phyloP scores from a whole-genome alignment of 768 basidiomycete species.

The Leucocoprinus leucothites region DNA sequence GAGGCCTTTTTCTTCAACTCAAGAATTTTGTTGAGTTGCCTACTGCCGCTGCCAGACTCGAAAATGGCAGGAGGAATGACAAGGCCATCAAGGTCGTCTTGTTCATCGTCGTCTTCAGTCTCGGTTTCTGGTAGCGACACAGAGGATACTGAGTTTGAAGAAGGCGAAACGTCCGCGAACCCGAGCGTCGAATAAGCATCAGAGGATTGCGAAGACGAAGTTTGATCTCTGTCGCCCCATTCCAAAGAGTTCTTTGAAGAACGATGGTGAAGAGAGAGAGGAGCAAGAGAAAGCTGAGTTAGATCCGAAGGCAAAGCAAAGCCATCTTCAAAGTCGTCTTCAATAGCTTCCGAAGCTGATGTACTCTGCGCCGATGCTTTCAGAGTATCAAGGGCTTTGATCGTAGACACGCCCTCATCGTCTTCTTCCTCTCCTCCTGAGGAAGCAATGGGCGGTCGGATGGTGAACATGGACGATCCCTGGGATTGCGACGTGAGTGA shows the following conservation, averaged over 20 bases:
- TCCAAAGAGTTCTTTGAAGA: constrained; percentile 82
- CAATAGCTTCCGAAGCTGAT: constrained; percentile 36
- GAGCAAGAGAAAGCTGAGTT: constrained; percentile 78
- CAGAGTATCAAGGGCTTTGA: constrained; percentile 56
- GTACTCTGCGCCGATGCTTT: constrained; percentile 32
- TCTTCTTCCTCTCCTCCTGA: constrained; percentile 52
- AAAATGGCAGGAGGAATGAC: constrained; percentile 76
- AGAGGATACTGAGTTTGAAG: constrained; percentile 69
- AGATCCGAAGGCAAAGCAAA: constrained; percentile 80
- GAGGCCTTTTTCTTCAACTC: constrained; percentile 56
- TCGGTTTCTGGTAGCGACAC: constrained; percentile 70
- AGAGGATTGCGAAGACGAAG: constrained; percentile 83
- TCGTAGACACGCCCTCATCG: constrained; percentile 81
- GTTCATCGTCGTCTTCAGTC: constrained; percentile 67
- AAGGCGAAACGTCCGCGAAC: constrained; percentile 67
- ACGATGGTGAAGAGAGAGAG: constrained; percentile 70
- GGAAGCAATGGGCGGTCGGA: constrained; percentile 59
- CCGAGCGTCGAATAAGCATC: constrained; percentile 81
- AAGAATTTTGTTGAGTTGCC: constrained; percentile 47
- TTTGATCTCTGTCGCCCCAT: constrained; percentile 83
- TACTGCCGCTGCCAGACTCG: constrained; percentile 61
- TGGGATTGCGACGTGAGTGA: constrained; percentile 28
- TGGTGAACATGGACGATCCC: constrained; percentile 42
- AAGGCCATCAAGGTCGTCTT: constrained; percentile 77
- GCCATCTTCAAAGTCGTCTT: constrained; percentile 82